Conservation (phyloP, 2,329 filamentous ascomycete genomes). For the Clarireedia hainanense region DNA sequence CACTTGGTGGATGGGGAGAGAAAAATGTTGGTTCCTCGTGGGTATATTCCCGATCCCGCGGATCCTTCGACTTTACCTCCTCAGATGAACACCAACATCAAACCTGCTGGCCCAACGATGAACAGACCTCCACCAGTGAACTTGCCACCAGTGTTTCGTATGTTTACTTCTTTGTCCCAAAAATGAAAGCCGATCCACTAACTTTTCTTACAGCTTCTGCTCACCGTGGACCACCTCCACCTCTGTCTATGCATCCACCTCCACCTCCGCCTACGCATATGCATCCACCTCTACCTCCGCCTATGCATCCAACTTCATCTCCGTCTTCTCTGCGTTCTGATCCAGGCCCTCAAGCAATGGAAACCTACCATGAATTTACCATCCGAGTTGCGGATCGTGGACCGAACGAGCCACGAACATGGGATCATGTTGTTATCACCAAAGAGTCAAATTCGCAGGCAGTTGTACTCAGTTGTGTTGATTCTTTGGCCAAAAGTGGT, state of each 20-base stretch:
- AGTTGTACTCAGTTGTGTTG: slow-evolving; percentile 7
- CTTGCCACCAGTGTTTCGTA: no score
- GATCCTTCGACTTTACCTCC: background rate
- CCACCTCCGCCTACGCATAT: background rate
- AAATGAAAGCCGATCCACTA: background rate
- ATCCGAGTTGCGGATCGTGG: slow-evolving; percentile 11
- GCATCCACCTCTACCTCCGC: background rate
- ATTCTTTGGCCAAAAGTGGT: slow-evolving; percentile 8
- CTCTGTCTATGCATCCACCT: background rate
- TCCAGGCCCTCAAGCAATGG: slow-evolving; percentile 9
- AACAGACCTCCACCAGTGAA: no score
- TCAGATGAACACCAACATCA: background rate
- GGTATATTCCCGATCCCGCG: background rate
- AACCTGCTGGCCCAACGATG: background rate
- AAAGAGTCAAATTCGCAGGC: slow-evolving; percentile 9
- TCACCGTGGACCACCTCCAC: background rate
- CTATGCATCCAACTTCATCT: background rate
- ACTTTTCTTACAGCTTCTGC: background rate
- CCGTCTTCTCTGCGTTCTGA: background rate
- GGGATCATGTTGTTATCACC: slow-evolving; percentile 13
- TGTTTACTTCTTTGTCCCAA: no score
- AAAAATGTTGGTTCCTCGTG: background rate
- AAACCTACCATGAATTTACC: slow-evolving; percentile 18
- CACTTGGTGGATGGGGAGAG: slow-evolving; percentile 17
- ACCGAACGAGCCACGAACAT: background rate